Base-by-base conservation (phyloP, 2,329 filamentous ascomycete species). In the Thyridium curvatum region DNA sequence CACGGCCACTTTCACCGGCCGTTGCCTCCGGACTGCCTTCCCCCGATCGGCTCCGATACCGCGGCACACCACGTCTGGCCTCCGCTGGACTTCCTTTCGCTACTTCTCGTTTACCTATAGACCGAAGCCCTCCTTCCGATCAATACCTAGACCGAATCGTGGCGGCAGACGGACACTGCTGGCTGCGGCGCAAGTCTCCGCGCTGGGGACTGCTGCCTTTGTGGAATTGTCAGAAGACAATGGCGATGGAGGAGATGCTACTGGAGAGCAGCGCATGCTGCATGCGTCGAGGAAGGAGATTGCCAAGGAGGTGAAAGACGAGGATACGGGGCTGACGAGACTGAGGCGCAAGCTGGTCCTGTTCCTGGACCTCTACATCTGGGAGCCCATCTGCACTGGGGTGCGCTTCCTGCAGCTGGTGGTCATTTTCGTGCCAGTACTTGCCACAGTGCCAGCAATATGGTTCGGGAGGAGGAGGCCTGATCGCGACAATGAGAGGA, bases 361-460 rank as follows among this genome's bases (percentile, higher is more conserved):
- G 21, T 77, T 84, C 40, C 47, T 93, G 30, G 86, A 94, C 51
- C 44, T 74, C 1, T 86, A 81, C 53, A 62, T 91, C n/a, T 77
- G 76, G 72, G 93, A 98, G 60, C 91, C 93, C 0, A 60, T 96
- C 18, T 89, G 84, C 40, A 98, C 91, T 0, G 86, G 86, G 1
- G 60, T 91, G 34, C 77, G 93, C n/a, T 94, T 98, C 51, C 61
- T 96, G 14, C 87, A 96, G 55, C 69, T 98, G 5, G 78, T 87
- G 35, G 61, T 84, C 42, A 93, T 98, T 40, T 98, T 98, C 55
- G 81, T 96, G 15, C 93, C 93, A 0, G 89, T 98, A 32, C 79
- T 98, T 38, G 58, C 84, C 2, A 74, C 86, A 0, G 77, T 94
- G 7, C 93, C 93, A 0, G 73, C 71, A 0, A 80, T 95, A 41